These are phyloP conservation scores for Ustilago esculenta DNA, from an alignment of 1,284 basidiomycete species.

Conservation along the genomic window DNA sequence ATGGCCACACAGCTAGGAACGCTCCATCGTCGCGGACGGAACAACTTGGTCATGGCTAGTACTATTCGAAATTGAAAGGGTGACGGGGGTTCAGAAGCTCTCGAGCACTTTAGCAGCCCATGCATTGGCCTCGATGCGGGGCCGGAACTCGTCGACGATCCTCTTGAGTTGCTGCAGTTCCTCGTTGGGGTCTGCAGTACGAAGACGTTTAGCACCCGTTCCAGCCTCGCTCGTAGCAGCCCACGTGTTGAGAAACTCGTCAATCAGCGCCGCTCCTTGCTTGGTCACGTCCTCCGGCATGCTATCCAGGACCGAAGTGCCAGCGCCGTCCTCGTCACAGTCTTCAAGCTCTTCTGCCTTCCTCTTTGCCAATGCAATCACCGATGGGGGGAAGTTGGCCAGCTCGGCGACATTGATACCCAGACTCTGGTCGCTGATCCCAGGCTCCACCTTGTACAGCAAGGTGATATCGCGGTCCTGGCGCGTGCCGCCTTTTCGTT, in stretches of 20 bases:
- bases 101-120: slow-evolving; percentile 78
- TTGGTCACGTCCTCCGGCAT: slow-evolving; percentile 73
- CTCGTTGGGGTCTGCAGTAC: slow-evolving; percentile 70
- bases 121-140: slow-evolving; percentile 76
- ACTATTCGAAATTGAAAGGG: too few species aligned
- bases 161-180: slow-evolving; percentile 75
- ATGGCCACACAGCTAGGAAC: too few species aligned
- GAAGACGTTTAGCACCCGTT: slow-evolving; percentile 4
- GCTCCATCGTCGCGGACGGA: too few species aligned
- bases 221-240: slow-evolving; percentile 64
- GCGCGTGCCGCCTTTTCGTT: slow-evolving; percentile 67
- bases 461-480: slow-evolving; percentile 77
- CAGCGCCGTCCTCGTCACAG: slow-evolving; percentile 71
- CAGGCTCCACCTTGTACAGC: slow-evolving; percentile 86
- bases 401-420: slow-evolving; percentile 97
- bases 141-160: slow-evolving; percentile 76
- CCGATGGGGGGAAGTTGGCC: slow-evolving; percentile 93
- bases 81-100: slow-evolving; percentile 64
- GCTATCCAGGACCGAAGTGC: slow-evolving; percentile 20
- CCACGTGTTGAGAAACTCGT: slow-evolving; percentile 83
- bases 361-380: slow-evolving; percentile 89
- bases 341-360: slow-evolving; percentile 98
- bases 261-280: slow-evolving; percentile 81
- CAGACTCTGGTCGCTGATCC: slow-evolving; percentile 86
- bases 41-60: too few species aligned